Conservation (phyloP, 805 yeast genomes). For the Komagataella populi region DNA sequence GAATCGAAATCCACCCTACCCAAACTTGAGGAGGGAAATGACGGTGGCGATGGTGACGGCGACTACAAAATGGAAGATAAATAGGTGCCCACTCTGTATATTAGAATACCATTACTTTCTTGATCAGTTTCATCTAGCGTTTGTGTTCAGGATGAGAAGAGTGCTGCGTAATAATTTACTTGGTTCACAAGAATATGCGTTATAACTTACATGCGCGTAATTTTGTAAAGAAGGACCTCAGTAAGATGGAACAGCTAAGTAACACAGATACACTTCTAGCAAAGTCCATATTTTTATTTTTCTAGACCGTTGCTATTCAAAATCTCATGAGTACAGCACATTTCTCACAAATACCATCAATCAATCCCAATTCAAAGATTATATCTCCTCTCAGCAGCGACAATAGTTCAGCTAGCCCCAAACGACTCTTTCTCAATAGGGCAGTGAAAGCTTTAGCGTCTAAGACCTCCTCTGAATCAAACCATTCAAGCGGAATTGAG, state of each 20-base stretch:
- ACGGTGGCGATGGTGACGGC: slow-evolving; percentile 3
- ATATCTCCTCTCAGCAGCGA: background rate
- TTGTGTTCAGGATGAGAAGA: background rate
- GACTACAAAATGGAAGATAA: slow-evolving; percentile 1
- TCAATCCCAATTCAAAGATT: background rate
- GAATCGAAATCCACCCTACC: slow-evolving; percentile 1
- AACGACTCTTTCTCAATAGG: background rate
- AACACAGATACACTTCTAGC: background rate
- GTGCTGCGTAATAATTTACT: background rate
- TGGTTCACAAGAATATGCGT: too few relatives aligned
- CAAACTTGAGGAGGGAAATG: slow-evolving; percentile 7
- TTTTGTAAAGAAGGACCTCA: background rate
- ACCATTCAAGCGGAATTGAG: background rate
- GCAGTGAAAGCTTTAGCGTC: background rate
- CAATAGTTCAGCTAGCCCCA: background rate
- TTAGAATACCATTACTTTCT: background rate
- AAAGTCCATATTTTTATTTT: too few relatives aligned
- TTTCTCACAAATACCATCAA: background rate
- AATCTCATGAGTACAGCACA: background rate
- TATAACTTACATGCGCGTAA: background rate
- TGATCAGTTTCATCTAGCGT: background rate
- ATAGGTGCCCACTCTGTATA: background rate
- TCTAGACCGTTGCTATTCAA: background rate
- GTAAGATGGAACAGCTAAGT: background rate
- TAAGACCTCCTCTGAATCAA: background rate